Evolutionary conservation across 768 basidiomycete species (phyloP), one percentile per base, ranked within the genome.

Genomic region (Glaciozyma martinii): DNA sequence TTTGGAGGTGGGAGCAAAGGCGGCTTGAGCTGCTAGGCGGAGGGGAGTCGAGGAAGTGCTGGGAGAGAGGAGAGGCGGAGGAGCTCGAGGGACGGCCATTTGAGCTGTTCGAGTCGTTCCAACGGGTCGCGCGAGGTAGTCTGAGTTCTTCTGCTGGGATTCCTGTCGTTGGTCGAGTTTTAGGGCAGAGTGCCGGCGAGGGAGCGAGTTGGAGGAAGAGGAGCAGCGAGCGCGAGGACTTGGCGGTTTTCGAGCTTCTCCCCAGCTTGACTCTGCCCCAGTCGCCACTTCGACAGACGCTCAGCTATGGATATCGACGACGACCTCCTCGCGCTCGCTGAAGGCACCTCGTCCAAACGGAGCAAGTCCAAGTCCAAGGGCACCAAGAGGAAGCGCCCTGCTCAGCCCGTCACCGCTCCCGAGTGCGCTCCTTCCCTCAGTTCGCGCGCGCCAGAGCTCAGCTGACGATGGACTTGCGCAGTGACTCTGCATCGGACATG

Each of bases 251-350:
- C 7, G 12, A 40, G 7, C 12, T 40, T 8, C 37, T 40, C 37
- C 37, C 37, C 37, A 40, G 12, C 37, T 40, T 40, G 37, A 6
- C 37, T 13, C 15, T 13, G 37, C 15, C 37, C 37, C 37, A 12
- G 15, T 40, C 37, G 37, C 37, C 5, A 6, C 37, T 40, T 13
- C 10, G 37, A 8, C 15, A 3, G 15, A 6, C 37, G 12, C 12
- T 40, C 37, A 40, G 37, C 37, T 19, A 57, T 57, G 56, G 72
- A 74, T 32, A 54, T 74, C 23, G 72, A 72, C 47, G 86, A 88
- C 71, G 87, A 90, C 74, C 84, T 91, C 32, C 84, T 91, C 50
- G 88, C 83, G 72, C 85, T 92, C 52, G 87, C 87, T 0, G 88
- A 86, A 2, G 86, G 83, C 2, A 79, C 78, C 42, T 79, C 56